These are phyloP conservation scores for Patellaria atrata DNA, from an alignment of 495 filamentous ascomycete genomes.

Conservation along the genomic window DNA sequence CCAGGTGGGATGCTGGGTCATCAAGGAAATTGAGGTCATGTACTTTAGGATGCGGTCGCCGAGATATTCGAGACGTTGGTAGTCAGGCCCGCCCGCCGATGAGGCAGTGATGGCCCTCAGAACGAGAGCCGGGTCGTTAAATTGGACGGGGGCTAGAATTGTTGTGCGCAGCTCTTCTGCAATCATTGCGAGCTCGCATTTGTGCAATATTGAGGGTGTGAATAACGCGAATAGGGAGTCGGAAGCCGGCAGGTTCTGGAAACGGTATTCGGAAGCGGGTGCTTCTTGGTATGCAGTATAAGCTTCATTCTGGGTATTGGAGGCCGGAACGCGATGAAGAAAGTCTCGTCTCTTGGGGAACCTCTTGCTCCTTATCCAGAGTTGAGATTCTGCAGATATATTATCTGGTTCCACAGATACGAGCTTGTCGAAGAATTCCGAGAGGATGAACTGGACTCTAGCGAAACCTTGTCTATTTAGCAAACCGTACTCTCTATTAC, in stretches of 20 bases:
- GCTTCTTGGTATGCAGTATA: constrained; percentile 17
- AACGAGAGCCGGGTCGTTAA: constrained; percentile 43
- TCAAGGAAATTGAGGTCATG: constrained; percentile 49
- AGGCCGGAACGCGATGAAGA: constrained; percentile 32
- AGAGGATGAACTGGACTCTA: too few species aligned
- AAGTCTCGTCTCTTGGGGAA: constrained; percentile 48
- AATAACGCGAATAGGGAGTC: constrained; percentile 54
- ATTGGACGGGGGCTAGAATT: constrained; percentile 39
- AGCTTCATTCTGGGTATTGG: constrained; percentile 13
- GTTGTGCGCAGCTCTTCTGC: constrained; percentile 47
- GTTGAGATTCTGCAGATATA: too few species aligned
- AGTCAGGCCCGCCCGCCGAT: constrained; percentile 43
- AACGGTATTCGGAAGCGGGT: constrained; percentile 21
- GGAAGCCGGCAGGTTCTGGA: constrained; percentile 44
- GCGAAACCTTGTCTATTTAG: too few species aligned
- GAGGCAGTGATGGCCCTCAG: constrained; percentile 61
- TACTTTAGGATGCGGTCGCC: constrained; percentile 82
- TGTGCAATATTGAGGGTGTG: constrained; percentile 59
- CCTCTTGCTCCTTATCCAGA: constrained; percentile 29
- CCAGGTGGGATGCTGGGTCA: constrained; percentile 50
- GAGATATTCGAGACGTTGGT: constrained; percentile 80
- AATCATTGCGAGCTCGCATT: constrained; percentile 49
- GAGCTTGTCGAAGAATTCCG: too few species aligned
- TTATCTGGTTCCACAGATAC: too few species aligned
- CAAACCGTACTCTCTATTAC: too few species aligned